Conservation (phyloP, 1,284 basidiomycete genomes). For the Malassezia sympodialis region DNA sequence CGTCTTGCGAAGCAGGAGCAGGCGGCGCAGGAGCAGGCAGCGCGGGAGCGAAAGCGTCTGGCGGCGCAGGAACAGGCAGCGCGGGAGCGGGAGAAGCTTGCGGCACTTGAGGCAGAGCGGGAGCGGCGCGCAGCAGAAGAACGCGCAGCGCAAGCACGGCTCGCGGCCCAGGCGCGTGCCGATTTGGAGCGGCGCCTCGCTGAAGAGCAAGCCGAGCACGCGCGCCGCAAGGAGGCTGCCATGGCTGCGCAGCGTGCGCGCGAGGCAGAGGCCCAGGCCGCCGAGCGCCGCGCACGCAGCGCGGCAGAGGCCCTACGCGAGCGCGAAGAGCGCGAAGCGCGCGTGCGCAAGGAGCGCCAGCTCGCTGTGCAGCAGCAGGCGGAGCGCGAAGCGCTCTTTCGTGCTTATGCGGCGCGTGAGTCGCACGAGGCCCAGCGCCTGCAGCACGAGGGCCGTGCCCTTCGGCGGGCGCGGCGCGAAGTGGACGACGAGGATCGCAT, state of each 20-base stretch:
- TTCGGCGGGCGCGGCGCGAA: conserved; percentile 16
- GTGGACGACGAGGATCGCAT: conserved; percentile 17
- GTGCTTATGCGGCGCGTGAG: background rate
- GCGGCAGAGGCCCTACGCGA: background rate
- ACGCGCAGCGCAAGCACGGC: conserved; percentile 19
- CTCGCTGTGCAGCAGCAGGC: background rate
- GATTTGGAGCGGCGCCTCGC: conserved; percentile 9
- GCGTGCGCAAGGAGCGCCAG: background rate
- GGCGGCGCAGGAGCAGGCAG: conserved; percentile 16
- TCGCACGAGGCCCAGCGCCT: conserved; percentile 7
- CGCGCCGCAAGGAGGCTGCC: background rate
- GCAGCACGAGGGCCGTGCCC: conserved; percentile 11
- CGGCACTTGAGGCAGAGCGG: conserved; percentile 19
- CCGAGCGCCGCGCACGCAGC: background rate
- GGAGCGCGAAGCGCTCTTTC: background rate
- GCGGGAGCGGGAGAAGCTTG: conserved; percentile 16
- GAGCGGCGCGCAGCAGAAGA: conserved; percentile 24
- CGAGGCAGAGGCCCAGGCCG: background rate
- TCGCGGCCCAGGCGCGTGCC: conserved; percentile 19
- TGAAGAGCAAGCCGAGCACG: background rate
- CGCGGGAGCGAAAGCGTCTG: conserved; percentile 15
- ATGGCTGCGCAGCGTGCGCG: background rate
- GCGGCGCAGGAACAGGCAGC: conserved; percentile 21
- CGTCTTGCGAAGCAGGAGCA: conserved; percentile 4
- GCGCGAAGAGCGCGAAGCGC: background rate